Base-by-base conservation (phyloP, 306 rosid genomes). In the Trifolium dubium region DNA sequence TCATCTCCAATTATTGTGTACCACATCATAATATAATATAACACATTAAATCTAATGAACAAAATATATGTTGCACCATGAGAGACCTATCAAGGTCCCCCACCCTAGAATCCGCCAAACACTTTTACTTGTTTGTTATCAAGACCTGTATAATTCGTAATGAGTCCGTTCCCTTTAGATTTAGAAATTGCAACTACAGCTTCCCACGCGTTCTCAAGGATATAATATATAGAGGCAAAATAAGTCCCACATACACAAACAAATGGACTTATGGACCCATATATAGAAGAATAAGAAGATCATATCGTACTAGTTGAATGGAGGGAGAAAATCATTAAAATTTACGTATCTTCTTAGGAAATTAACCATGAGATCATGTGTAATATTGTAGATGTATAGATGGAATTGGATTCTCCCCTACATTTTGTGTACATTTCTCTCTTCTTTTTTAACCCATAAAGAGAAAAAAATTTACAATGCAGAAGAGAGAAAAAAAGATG, bases 41-140 rank as follows among this genome's bases (percentile, higher is more conserved):
- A n/a, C n/a, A n/a, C n/a, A n/a, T n/a, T n/a, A n/a, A n/a, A n/a
- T n/a, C n/a, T n/a, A n/a, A n/a, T n/a, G n/a, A n/a, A n/a, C n/a
- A n/a, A n/a, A n/a, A n/a, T n/a, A n/a, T n/a, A n/a, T n/a, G n/a
- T n/a, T n/a, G n/a, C n/a, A n/a, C n/a, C n/a, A n/a, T n/a, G n/a
- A n/a, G n/a, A n/a, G n/a, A n/a, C n/a, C n/a, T n/a, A n/a, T n/a
- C n/a, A n/a, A n/a, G n/a, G n/a, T n/a, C n/a, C n/a, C n/a, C n/a
- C n/a, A n/a, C n/a, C n/a, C n/a, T n/a, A n/a, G n/a, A n/a, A n/a
- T n/a, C n/a, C n/a, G n/a, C n/a, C n/a, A n/a, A n/a, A n/a, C n/a
- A 73, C 82, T 82, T 77, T 76, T 82, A 75, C 79, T 74, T 66
- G 87, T 88, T 80, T 75, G 75, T 69, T 64, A 19, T 66, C 75